Evolutionary conservation across 2,329 filamentous ascomycete species (phyloP).

Genomic region (Penicillium olsonii): DNA sequence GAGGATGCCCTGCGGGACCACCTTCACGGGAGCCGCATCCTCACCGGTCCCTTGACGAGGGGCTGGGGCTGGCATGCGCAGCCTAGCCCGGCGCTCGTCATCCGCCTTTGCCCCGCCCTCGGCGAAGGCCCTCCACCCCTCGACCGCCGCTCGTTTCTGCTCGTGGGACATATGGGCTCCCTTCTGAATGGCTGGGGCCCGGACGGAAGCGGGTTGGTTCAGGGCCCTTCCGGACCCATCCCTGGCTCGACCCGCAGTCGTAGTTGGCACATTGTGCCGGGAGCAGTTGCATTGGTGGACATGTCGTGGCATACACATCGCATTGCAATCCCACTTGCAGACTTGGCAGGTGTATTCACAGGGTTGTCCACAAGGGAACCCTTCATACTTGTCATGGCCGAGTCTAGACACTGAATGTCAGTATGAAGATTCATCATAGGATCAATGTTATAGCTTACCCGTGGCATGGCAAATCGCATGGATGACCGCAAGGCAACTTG

Average conservation of each 20-base stretch:
- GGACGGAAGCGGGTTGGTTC: no score
- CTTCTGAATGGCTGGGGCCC: no score
- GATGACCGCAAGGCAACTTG: constrained; percentile 53
- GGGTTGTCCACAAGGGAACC: background rate
- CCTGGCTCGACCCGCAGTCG: no score
- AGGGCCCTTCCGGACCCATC: no score
- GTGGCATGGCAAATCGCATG: constrained; percentile 56
- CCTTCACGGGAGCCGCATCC: no score
- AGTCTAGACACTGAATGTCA: background rate
- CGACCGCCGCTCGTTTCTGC: no score
- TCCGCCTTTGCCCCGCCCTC: background rate
- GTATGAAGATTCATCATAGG: background rate
- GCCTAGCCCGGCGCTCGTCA: background rate
- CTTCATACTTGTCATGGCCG: background rate
- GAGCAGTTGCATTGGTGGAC: background rate
- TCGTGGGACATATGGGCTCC: no score
- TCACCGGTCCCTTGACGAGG: no score
- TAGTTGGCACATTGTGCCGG: no score
- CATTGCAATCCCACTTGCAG: background rate
- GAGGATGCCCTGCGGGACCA: no score
- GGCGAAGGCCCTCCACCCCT: background rate
- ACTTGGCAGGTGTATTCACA: background rate
- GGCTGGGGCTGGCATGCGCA: background rate
- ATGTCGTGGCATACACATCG: background rate
- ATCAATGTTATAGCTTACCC: constrained; percentile 35